Percentiles rank a stretch among this genome's conserved stretches.
Conservation (phyloP, 2,329 filamentous ascomycete species). For the Niveomyces coronatus region DNA sequence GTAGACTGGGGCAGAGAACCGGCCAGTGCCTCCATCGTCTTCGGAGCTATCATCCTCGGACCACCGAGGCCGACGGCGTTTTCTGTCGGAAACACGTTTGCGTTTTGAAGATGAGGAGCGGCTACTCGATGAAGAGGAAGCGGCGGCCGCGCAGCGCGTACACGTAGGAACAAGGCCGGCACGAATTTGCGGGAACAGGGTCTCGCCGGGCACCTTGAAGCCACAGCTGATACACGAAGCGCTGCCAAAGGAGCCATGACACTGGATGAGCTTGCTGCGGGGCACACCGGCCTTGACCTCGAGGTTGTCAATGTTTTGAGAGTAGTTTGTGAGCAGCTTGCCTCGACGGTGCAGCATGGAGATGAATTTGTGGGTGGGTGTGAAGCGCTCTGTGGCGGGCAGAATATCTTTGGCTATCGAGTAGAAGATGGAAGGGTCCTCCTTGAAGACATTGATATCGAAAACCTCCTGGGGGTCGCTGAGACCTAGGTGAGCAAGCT, state of each 20-base stretch:
- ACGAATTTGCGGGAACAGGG: conserved; percentile 70
- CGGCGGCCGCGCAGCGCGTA: conserved; percentile 52
- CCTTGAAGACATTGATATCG: conserved; percentile 75
- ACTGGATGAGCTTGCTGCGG: conserved; percentile 79
- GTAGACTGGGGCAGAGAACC: conserved; percentile 36
- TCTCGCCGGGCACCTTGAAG: conserved; percentile 61
- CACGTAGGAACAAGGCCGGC: conserved; percentile 70
- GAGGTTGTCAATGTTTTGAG: conserved; percentile 97
- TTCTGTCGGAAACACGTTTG: conserved; percentile 32
- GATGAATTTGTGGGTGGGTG: conserved; percentile 92
- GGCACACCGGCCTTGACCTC: conserved; percentile 78
- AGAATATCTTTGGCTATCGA: conserved; percentile 84
- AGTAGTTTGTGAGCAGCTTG: conserved; percentile 93
- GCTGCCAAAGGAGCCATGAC: conserved; percentile 90
- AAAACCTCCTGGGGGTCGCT: conserved; percentile 92
- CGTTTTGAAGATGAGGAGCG: conserved; percentile 23
- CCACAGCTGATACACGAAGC: conserved; percentile 80
- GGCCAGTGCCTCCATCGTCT: conserved; percentile 23
- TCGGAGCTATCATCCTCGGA: conserved; percentile 30
- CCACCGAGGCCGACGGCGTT: conserved; percentile 27
- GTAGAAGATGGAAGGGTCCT: conserved; percentile 86
- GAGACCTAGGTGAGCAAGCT: conserved; percentile 66
- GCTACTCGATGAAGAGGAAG: conserved; percentile 15
- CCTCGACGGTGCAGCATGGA: conserved; percentile 75
- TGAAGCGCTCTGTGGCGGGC: conserved; percentile 67